Evolutionary conservation across 306 rosid genomes (phyloP), one percentile per base, ranked within the genome.

Genomic region (Trichosanthes cucumerina): DNA sequence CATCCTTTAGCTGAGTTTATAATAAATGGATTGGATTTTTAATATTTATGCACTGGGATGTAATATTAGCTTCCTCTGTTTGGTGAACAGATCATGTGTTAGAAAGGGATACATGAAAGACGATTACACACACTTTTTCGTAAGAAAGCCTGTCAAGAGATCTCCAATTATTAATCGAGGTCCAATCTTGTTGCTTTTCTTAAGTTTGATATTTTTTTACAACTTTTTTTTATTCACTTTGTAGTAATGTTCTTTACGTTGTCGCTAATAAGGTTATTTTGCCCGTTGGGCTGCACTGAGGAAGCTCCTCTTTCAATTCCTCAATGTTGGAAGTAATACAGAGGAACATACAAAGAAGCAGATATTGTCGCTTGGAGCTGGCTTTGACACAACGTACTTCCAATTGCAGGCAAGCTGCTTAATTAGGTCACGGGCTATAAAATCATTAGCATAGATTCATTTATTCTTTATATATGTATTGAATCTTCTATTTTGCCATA

Each of bases 151-250:
- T 31, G 84, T 96, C 23, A 90, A 91, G 84, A 92, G 99, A 87
- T 96, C 99, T 56, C 98, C 98, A 12, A 96, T 96, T 79, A 96
- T 92, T 60, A 95, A 95, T 72, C 96, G 98, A 0, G 99, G 97
- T 92, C 88, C 62, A 88, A 75, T 71, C 41, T 50, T 54, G 66
- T 65, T 79, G 73, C 76, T 66, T 26, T 26, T 9, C 75, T 11
- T 47, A 38, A 63, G 19, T 50, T 16, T 4, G 4, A 16, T 15
- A 39, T 15, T 19, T 28, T 4, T 15, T 47, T 4, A 34, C 15
- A 36, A 66, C 16, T 64, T 9, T 24, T 9, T 33, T 0, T 65
- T 43, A 31, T 50, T 38, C 54, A n/a, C 28, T n/a, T 14, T 77
- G 75, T 23, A 58, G 77, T 54, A 41, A 71, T 80, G 5, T 63